Base-by-base conservation (phyloP, 129 eudicot genomes). In the Flaveria linearis region DNA sequence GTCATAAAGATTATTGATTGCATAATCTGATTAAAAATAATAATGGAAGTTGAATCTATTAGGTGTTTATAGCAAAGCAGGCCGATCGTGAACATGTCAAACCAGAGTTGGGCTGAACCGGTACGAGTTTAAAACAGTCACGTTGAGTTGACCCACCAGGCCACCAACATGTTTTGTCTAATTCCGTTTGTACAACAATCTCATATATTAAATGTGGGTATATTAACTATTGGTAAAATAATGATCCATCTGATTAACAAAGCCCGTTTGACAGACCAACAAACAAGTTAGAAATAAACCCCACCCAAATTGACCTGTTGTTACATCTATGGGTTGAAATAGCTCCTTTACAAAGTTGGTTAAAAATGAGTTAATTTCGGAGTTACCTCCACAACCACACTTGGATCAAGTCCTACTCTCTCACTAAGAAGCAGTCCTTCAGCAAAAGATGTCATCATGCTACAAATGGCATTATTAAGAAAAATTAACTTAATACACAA, bases 361-460 rank as follows among this genome's bases (percentile, higher is more conserved):
- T 36, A 36, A 36, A 20, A 5, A 36, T 36, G 41, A 36, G 41
- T 36, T 36, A 36, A 68, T 28, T 36, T 30, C 12, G 20, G 4
- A 62, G 51, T 36, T 89, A 94, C 97, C 98, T 94, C 93, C 60
- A 91, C 97, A 68, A 94, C 73, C 36, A 94, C 92, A 79, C 78
- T 87, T 72, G 97, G 98, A 78, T 94, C 98, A 46, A 94, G 87
- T 66, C 98, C 98, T 45, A 94, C 98, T 89, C 89, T 94, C 83
- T 94, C 92, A 61, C 97, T 63, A 45, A 94, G 96, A 76, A 90
- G 84, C 75, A 94, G 75, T 61, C 98, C 98, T 85, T 91, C 98
- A 56, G 98, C 89, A 89, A 90, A 94, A 30, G 98, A 87, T 26
- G 98, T 93, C 98, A 94, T 94, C 98, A 94, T 94, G 70, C 98